Conservation (phyloP, 192 early-diverging fungal genomes). For the Backusella mclennaniae region DNA sequence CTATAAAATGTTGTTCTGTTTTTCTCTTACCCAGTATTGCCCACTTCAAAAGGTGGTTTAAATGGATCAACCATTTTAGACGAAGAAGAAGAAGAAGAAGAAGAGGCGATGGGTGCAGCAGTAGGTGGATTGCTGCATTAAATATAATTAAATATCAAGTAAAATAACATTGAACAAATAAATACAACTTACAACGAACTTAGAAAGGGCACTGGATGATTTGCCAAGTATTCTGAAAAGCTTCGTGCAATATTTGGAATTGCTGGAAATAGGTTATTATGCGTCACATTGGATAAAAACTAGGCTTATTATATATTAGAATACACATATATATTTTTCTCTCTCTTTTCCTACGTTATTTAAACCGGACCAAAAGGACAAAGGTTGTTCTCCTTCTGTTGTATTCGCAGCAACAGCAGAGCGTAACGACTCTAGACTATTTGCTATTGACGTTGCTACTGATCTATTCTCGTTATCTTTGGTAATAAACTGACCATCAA, state of each 20-base stretch:
- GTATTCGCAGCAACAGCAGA: background rate
- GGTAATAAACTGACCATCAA: background rate
- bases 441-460: background rate
- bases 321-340: background rate
- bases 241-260: constrained; percentile 32
- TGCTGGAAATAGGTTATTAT: constrained; percentile 30
- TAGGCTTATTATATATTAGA: constrained; percentile 1
- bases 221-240: constrained; percentile 33
- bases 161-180: background rate
- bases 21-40: background rate
- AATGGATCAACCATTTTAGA: background rate
- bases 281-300: constrained; percentile 28
- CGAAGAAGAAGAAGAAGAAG: background rate
- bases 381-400: constrained; percentile 2
- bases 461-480: background rate
- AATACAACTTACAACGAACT: constrained; percentile 6
- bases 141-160: background rate
- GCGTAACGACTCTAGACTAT: constrained; percentile 7
- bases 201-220: constrained; percentile 23
- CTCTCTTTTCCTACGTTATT: constrained; percentile 20
- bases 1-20: background rate
- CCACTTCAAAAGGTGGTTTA: constrained; percentile 8
- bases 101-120: background rate
- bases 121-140: background rate
- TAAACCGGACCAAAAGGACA: constrained; percentile 28